Evolutionary conservation across 1,284 basidiomycete species (phyloP), one percentile per base, ranked within the genome.

Genomic region (Moesziomyces antarcticus): DNA sequence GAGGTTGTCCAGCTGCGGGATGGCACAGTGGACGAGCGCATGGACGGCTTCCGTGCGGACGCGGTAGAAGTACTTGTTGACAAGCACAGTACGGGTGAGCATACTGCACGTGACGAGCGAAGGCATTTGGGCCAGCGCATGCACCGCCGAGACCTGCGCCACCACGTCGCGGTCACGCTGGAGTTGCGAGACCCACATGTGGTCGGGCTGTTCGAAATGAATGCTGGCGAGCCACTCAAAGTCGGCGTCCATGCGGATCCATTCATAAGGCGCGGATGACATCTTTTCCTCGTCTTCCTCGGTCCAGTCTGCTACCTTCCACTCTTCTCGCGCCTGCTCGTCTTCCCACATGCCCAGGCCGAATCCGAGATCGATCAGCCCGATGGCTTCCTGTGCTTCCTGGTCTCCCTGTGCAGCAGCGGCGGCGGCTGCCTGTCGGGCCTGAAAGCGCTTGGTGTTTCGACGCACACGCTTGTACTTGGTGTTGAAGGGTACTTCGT

Each of bases 401-500:
- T 80, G 73, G 49, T 83, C 82, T 44, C 81, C 79, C 40, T 93
- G 93, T 0, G 93, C 94, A 4, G 93, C 94, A 0, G 93, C 92
- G 67, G 93, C 93, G 6, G 94, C 94, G 3, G 93, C 93, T 1
- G 93, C 92, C 84, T 97, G 94, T 35, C 95, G 89, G 9, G 95
- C 94, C 49, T 97, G 89, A 78, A 97, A 97, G 20, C 94, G 91
- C 84, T 96, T 96, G 21, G 93, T 97, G 78, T 95, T 94, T 37
- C 96, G 88, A 52, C 95, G 89, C 18, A 97, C 93, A 69, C 97
- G 93, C 85, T 98, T 99, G 86, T 98, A 98, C 85, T 98, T 99
- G n/a, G 96, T 98, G 84, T 99, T 99, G 88, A 98, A 99, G 1
- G 97, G 95, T 0, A 99, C 94, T 80, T 97, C 94, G 83, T 93